Evolutionary conservation across 2,329 filamentous ascomycete species (phyloP).

Genomic region (Microcyclospora pomicola): DNA sequence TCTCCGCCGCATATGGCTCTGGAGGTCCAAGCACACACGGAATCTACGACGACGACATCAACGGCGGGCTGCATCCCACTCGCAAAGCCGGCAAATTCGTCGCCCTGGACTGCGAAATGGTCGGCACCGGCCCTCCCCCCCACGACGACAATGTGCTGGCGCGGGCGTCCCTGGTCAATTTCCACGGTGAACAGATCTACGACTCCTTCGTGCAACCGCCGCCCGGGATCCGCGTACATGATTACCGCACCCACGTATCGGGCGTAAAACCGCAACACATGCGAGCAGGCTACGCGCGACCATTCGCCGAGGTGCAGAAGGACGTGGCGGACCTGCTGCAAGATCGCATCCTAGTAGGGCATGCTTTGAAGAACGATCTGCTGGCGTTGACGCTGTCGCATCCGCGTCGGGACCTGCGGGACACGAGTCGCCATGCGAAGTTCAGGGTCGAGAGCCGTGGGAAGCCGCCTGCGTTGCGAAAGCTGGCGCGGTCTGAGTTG

Average conservation of each 20-base stretch:
- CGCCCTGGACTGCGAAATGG: slow-evolving; percentile 96
- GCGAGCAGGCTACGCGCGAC: slow-evolving; percentile 31
- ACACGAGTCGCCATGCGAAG: slow-evolving; percentile 64
- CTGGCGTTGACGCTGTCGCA: slow-evolving; percentile 65
- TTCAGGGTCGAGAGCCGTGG: slow-evolving; percentile 60
- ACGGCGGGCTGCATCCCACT: slow-evolving; percentile 33
- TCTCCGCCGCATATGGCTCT: slow-evolving; percentile 48
- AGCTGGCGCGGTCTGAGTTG: slow-evolving; percentile 42
- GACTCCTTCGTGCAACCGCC: slow-evolving; percentile 73
- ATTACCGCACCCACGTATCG: slow-evolving; percentile 80
- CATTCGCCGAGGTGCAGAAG: slow-evolving; percentile 63
- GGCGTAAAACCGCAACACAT: slow-evolving; percentile 68
- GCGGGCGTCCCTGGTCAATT: slow-evolving; percentile 82
- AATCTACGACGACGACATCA: slow-evolving; percentile 36
- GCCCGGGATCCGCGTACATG: slow-evolving; percentile 54
- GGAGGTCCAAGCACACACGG: slow-evolving; percentile 48
- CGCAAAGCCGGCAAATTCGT: slow-evolving; percentile 77
- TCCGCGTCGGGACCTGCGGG: slow-evolving; percentile 62
- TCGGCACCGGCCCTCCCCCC: slow-evolving; percentile 58
- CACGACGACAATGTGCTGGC: slow-evolving; percentile 64
- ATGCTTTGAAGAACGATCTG: slow-evolving; percentile 68
- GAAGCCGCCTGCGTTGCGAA: slow-evolving; percentile 53
- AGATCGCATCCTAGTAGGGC: slow-evolving; percentile 64
- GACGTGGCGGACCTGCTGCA: slow-evolving; percentile 56
- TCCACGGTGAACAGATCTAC: slow-evolving; percentile 82